A percentile compares a stretch with the other conserved stretches of the same genome.
phyloP scores from a whole-genome alignment of 345 rosid species.

The Hibiscus syriacus region DNA sequence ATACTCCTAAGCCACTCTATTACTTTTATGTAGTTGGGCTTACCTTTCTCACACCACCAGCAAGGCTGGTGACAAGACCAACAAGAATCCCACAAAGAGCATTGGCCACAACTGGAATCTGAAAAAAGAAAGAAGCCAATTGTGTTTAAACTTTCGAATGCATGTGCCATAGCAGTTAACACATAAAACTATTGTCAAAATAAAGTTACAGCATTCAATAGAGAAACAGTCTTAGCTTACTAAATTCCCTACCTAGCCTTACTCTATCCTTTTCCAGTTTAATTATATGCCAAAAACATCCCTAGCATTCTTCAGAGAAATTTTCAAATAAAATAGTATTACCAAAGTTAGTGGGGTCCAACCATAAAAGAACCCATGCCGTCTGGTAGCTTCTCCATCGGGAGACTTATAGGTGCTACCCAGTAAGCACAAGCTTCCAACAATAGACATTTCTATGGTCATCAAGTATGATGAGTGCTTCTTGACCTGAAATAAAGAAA shows the following conservation, averaged over 20 bases:
- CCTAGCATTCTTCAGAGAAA: background rate
- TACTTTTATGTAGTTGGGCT: background rate
- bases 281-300: background rate
- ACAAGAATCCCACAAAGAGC: constrained; percentile 96
- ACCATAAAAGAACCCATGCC: constrained; percentile 77
- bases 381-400: constrained; percentile 86
- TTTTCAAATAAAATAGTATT: constrained; percentile 12
- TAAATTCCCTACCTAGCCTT: no score
- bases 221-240: no score
- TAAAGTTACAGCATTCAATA: no score
- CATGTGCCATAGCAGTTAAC: background rate
- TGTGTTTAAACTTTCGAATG: background rate
- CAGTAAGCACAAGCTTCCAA: constrained; percentile 87
- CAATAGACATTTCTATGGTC: constrained; percentile 95
- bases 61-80: constrained; percentile 86
- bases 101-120: constrained; percentile 79
- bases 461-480: constrained; percentile 91
- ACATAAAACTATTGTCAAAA: no score
- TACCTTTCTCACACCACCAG: constrained; percentile 99
- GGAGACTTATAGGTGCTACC: constrained; percentile 82
- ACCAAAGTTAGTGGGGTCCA: constrained; percentile 90
- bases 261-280: background rate
- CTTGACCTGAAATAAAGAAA: constrained; percentile 55
- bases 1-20: background rate
- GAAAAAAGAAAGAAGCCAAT: constrained; percentile 20